These are phyloP conservation scores for Coccomyxa subellipsoidea DNA, from an alignment of 163 green algal species.

Conservation along the genomic window DNA sequence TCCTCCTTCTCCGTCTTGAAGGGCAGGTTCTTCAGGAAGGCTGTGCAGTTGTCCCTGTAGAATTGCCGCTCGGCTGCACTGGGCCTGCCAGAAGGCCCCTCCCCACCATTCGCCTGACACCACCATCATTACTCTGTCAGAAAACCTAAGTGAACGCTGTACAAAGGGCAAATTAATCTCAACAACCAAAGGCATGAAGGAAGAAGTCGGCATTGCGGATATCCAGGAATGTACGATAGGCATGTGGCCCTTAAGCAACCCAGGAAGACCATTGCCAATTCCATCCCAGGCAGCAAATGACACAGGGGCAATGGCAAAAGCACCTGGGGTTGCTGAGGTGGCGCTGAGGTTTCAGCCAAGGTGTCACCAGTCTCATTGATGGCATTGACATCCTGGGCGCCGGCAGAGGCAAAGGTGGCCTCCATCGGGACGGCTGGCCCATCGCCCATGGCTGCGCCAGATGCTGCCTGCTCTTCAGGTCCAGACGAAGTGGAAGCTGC, in stretches of 20 bases:
- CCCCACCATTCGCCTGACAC: not conserved
- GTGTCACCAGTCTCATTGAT: slow-evolving; percentile 1
- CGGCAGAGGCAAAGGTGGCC: not conserved
- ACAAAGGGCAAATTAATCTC: too few relatives aligned
- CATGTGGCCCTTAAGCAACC: too few relatives aligned
- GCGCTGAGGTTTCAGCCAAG: not conserved
- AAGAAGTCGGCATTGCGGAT: too few relatives aligned
- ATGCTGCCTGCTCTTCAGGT: not conserved
- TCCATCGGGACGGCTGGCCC: not conserved
- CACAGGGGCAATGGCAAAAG: too few relatives aligned
- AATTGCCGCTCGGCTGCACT: not conserved
- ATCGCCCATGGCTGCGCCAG: not conserved
- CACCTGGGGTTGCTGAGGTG: not conserved
- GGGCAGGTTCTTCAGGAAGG: slow-evolving; percentile 36
- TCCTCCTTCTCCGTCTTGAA: not conserved
- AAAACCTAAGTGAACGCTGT: too few relatives aligned
- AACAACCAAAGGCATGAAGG: too few relatives aligned
- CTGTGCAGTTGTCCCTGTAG: slow-evolving; percentile 20
- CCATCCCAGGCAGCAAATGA: too few relatives aligned
- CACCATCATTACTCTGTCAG: not conserved
- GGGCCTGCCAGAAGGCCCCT: not conserved
- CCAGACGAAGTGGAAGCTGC: not conserved
- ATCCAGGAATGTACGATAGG: too few relatives aligned
- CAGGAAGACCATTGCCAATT: too few relatives aligned
- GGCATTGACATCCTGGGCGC: not conserved